Base-by-base conservation (phyloP, 2,329 filamentous ascomycete species). In the Cercospora janseana region DNA sequence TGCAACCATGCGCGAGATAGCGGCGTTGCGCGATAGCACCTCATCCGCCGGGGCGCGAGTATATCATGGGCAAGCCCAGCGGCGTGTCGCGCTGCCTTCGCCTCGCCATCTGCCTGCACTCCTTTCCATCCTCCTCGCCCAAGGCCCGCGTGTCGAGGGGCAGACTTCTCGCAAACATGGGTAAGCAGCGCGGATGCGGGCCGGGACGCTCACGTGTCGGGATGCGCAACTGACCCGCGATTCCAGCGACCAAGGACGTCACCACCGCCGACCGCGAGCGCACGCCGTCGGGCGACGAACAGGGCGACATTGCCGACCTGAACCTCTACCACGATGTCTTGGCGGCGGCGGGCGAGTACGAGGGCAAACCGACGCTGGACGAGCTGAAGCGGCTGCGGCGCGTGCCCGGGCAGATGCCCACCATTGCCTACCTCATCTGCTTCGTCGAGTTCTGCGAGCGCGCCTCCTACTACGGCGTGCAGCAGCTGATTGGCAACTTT, bases 361-460 rank as follows among this genome's bases (percentile, higher is more conserved):
- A 57, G 27, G 55, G 55, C 52, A 57, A 64, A 49, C 73, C 73
- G 1, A 73, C 72, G 6, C 65, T 68, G 3, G 71, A 73, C 28
- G 73, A 76, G 55, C 63, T 68, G 46, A 60, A 56, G 20, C 72
- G 69, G 1, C 66, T 76, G 15, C 66, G 73, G 35, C 70, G 72
- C 51, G 69, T 76, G 6, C 67, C 72, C 18, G 74, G 75, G 56
- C 66, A 66, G 45, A 63, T 76, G 28, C 55, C 55, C 9, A 21
- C 50, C 12, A 35, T 57, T 20, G 52, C 52, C 37, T 57, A 57
- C 37, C 31, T 57, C 38, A 70, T 77, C 47, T 72, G 73, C 27
- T 60, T 75, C 46, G 72, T 76, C 53, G 72, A 76, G 58, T 67
- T 76, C 4, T 74, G 70, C 62, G 74, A 76, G 60, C 63, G 73